phyloP scores from a whole-genome alignment of 2,329 filamentous ascomycete species.

The Canariomyces notabilis region DNA sequence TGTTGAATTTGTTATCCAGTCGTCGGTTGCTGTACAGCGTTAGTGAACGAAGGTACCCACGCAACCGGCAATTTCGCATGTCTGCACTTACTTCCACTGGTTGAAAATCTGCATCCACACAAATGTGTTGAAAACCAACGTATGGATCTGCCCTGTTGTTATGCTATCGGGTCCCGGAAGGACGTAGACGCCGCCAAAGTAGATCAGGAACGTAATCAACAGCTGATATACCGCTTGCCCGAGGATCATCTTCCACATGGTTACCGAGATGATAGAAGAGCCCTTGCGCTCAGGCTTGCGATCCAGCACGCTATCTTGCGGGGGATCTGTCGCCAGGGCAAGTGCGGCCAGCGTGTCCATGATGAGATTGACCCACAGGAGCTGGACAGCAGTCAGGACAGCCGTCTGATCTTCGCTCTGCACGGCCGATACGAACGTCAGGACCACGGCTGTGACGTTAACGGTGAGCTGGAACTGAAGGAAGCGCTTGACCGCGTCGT shows the following conservation, averaged over 20 bases:
- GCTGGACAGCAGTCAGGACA: constrained; percentile 81
- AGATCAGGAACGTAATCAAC: constrained; percentile 70
- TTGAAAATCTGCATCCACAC: constrained; percentile 99
- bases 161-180: constrained; percentile 37
- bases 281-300: constrained; percentile 62
- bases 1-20: constrained; percentile 91
- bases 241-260: constrained; percentile 99
- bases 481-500: constrained; percentile 73
- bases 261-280: constrained; percentile 67
- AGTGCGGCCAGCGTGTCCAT: constrained; percentile 94
- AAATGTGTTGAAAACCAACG: constrained; percentile 94
- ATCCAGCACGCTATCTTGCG: constrained; percentile 72
- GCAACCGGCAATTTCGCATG: background rate
- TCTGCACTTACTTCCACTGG: constrained; percentile 73
- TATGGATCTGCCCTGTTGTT: constrained; percentile 53
- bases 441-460: constrained; percentile 82
- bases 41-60: constrained; percentile 6
- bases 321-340: constrained; percentile 85
- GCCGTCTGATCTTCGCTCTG: constrained; percentile 63
- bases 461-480: constrained; percentile 76
- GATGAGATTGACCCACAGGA: constrained; percentile 95
- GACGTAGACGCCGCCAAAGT: constrained; percentile 45
- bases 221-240: constrained; percentile 90
- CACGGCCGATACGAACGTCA: constrained; percentile 85
- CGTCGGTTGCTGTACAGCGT: constrained; percentile 66